phyloP scores from a whole-genome alignment of 768 basidiomycete species.

The Auricularia cornea region DNA sequence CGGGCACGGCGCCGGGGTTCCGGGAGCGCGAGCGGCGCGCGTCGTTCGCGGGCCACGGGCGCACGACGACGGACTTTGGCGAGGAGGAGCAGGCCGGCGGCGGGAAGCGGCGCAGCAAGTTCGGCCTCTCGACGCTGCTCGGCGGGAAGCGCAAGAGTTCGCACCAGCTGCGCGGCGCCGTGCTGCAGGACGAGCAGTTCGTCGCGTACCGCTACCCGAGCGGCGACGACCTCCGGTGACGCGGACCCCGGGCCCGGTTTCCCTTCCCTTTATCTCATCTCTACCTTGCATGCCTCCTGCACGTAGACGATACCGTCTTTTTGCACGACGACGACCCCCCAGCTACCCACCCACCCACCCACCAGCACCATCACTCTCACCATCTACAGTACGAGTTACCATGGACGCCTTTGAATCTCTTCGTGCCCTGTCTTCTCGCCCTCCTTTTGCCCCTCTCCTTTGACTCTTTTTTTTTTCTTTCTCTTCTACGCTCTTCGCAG shows the following conservation, averaged over 20 bases:
- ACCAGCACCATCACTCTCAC: neutral
- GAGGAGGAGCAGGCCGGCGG: neutral
- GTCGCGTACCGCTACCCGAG: conserved; percentile 85
- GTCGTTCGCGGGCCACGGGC: conserved; percentile 39
- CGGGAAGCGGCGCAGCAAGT: conserved; percentile 64
- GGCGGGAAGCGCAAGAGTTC: conserved; percentile 35
- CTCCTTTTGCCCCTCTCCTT: neutral
- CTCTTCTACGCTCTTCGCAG: neutral
- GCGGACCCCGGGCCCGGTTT: neutral
- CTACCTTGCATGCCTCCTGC: neutral
- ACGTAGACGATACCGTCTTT: neutral
- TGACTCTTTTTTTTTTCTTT: neutral
- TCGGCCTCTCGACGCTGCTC: conserved; percentile 59
- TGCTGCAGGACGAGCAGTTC: conserved; percentile 80
- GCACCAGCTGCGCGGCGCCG: conserved; percentile 45
- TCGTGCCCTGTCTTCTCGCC: neutral
- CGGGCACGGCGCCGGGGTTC: conserved; percentile 1
- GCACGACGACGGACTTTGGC: conserved; percentile 15
- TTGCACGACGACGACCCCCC: neutral
- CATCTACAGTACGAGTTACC: neutral
- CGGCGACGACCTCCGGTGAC: conserved; percentile 38
- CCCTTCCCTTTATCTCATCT: neutral
- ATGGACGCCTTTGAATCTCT: neutral
- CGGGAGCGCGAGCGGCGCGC: conserved; percentile 35
- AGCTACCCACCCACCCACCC: neutral